Evolutionary conservation across 2,329 filamentous ascomycete genomes (phyloP).

Genomic region (Rhynchosporium graminicola): DNA sequence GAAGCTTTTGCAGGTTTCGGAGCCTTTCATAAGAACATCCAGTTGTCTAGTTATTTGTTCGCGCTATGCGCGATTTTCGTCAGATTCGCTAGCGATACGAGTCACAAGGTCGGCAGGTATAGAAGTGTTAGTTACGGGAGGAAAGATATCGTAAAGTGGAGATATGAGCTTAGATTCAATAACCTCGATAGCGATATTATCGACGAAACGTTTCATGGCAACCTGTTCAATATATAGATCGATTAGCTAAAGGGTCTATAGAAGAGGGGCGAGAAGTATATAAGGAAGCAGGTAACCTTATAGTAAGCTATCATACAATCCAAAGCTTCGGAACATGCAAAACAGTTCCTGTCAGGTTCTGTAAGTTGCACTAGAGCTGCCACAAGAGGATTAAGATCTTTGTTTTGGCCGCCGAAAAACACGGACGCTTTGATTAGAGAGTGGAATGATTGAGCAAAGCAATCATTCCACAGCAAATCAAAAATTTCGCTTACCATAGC

Average conservation of each 20-base stretch:
- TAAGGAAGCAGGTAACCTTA: conserved; percentile 37
- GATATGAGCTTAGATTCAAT: neutral
- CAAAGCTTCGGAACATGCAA: conserved; percentile 41
- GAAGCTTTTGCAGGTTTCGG: conserved; percentile 12
- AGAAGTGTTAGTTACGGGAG: neutral
- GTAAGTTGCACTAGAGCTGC: conserved; percentile 27
- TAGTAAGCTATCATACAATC: conserved; percentile 47
- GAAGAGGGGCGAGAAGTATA: neutral
- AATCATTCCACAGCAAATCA: conserved; percentile 3
- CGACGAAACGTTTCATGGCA: neutral
- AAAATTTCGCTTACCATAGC: neutral
- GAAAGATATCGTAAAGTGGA: neutral
- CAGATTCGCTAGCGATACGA: neutral
- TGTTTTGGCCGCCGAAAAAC: conserved; percentile 25
- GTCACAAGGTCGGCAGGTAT: neutral
- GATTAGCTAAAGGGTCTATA: neutral
- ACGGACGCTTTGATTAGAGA: conserved; percentile 44
- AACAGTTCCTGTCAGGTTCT: conserved; percentile 39
- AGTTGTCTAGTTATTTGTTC: neutral
- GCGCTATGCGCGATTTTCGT: neutral
- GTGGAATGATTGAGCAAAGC: conserved; percentile 43
- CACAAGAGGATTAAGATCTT: conserved; percentile 33
- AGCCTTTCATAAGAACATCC: neutral
- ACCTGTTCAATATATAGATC: conserved; percentile 21
- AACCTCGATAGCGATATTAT: neutral